Evolutionary conservation across 1,139 yeast species (phyloP), one percentile per base, ranked within the genome.

Genomic region (Yamadazyma sp.): DNA sequence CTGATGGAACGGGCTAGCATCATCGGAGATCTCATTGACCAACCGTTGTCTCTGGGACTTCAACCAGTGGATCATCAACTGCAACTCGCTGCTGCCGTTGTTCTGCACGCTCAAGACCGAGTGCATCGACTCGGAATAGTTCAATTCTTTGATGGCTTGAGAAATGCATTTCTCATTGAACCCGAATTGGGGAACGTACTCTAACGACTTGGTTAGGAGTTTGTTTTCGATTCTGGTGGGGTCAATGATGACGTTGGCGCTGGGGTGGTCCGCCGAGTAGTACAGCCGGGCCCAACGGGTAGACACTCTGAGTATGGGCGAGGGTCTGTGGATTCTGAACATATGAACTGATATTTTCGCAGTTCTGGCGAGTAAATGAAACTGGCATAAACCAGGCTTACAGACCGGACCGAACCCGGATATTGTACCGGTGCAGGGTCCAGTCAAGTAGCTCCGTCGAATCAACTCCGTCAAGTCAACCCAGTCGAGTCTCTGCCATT

Each of bases 111-210:
- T 53, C 12, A 87, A 75, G 3, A 82, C 68, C 2, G 84, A 75
- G 31, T 73, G 76, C 30, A 86, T 69, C n/a, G 88, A 77, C 44
- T 86, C 89, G 6, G 82, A 73, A 50, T 81, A 76, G 2, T 81
- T 78, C 49, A 80, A 61, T 6, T 79, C 82, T 27, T 80, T 70
- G 6, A 84, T 69, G 4, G 94, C 86, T 30, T 71, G 62, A 1
- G 76, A 66, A 6, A 92, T 66, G 10, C 95, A 80, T 29, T 63
- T 59, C 31, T 75, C 73, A 41, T 74, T 65, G 58, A 92, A 88
- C 2, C 97, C 97, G 41, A 62, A 67, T 36, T 61, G 51, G 1
- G 96, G 95, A 20, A 90, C 86, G 45, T 67, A 67, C 24, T 60
- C 62, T n/a, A 70, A 43, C 0, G 77, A 63, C 42, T 61, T 61